Percentiles rank a stretch among this genome's conserved stretches.
Conservation (phyloP, 345 rosid species). For the Camelina laxa region DNA sequence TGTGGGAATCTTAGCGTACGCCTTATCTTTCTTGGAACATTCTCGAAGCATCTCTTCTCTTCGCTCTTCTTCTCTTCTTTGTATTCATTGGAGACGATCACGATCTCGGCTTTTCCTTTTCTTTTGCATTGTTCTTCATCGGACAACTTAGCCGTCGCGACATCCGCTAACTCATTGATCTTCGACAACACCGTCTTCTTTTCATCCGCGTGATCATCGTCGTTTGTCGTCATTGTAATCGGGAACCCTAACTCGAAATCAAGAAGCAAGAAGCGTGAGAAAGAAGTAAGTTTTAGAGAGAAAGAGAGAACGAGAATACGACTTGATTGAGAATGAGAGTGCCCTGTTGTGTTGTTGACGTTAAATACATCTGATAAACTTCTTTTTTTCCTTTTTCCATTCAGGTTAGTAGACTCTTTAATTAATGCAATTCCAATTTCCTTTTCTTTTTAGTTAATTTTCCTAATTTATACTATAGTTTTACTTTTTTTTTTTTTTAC, state of each 20-base stretch:
- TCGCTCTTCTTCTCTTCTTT: not conserved
- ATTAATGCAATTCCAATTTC: not conserved
- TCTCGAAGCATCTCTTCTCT: not conserved
- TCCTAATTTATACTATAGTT: not conserved
- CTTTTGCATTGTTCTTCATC: not conserved
- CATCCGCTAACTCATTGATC: not conserved
- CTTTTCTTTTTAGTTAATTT: not conserved
- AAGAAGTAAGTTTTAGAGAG: not conserved
- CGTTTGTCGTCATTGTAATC: not conserved
- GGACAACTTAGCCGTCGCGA: not conserved
- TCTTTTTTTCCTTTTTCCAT: not conserved
- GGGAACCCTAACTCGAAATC: constrained; percentile 1
- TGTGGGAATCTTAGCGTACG: not conserved
- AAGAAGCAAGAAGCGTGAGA: not conserved
- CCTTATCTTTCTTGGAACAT: not conserved
- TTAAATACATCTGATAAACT: not conserved
- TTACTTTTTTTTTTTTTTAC: not conserved
- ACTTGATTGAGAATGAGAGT: not conserved
- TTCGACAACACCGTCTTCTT: not conserved
- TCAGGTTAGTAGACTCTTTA: not conserved
- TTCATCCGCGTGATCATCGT: not conserved
- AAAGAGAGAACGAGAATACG: not conserved
- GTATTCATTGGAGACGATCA: not conserved
- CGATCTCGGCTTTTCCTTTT: constrained; percentile 14
- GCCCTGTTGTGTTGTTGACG: not conserved